phyloP scores from a whole-genome alignment of 2,329 filamentous ascomycete genomes.

The Xylariaceae sp. region DNA sequence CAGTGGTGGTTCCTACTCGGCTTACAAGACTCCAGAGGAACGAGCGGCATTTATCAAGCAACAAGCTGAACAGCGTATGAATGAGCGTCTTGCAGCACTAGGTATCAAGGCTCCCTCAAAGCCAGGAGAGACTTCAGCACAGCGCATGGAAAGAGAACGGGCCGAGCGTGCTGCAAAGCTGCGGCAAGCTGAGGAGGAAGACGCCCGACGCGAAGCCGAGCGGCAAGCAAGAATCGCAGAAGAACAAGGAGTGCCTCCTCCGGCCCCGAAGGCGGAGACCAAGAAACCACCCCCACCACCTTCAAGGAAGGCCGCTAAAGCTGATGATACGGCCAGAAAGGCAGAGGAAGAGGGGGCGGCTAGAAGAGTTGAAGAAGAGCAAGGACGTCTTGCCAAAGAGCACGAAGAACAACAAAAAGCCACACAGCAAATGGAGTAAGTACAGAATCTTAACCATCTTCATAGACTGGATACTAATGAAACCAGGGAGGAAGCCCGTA shows the following conservation, averaged over 20 bases:
- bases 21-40: constrained; percentile 89
- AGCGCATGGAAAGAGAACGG: constrained; percentile 83
- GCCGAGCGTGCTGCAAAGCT: constrained; percentile 83
- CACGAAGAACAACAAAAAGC: constrained; percentile 72
- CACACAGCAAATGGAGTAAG: constrained; percentile 78
- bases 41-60: constrained; percentile 94
- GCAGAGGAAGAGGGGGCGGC: constrained; percentile 48
- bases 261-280: constrained; percentile 44
- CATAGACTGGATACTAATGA: constrained; percentile 9
- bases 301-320: constrained; percentile 63
- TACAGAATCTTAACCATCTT: constrained; percentile 23
- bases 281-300: constrained; percentile 75
- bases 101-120: constrained; percentile 83
- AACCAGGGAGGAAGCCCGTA: constrained; percentile 64
- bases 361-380: constrained; percentile 62
- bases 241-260: constrained; percentile 63
- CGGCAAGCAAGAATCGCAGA: constrained; percentile 77
- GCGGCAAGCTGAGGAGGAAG: constrained; percentile 88
- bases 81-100: constrained; percentile 87
- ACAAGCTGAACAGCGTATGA: constrained; percentile 95
- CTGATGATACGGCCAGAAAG: constrained; percentile 44
- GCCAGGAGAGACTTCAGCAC: constrained; percentile 72
- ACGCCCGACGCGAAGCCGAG: constrained; percentile 82
- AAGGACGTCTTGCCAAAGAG: constrained; percentile 63
- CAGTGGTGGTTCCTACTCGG: constrained; percentile 65